Conservation (phyloP, 2,329 filamentous ascomycete genomes). For the Aspergillus ustus region DNA sequence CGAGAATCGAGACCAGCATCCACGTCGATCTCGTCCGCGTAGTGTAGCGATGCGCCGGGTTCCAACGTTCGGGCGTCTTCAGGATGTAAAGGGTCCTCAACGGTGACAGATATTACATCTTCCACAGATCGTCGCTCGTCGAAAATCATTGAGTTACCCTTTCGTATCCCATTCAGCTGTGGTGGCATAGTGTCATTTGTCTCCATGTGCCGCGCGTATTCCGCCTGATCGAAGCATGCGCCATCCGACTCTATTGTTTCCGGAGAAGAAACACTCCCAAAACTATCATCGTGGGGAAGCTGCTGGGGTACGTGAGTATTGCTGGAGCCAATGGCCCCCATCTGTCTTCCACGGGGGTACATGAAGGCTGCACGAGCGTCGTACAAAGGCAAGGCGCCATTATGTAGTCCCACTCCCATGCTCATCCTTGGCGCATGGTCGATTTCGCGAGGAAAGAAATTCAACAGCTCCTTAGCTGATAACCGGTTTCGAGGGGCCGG, state of each 20-base stretch:
- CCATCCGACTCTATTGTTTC: not conserved
- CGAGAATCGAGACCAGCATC: conserved; percentile 22
- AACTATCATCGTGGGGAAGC: conserved; percentile 2
- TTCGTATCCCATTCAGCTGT: conserved; percentile 4
- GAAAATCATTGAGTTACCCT: not conserved
- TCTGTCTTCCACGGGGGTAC: conserved; percentile 19
- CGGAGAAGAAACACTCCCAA: not conserved
- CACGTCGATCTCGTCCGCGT: conserved; percentile 27
- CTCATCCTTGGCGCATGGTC: conserved; percentile 23
- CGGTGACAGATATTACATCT: not conserved
- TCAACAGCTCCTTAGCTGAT: conserved; percentile 73
- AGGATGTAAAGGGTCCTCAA: not conserved
- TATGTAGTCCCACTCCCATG: conserved; percentile 26
- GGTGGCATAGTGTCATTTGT: not conserved
- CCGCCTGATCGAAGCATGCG: not conserved
- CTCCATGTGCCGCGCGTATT: not conserved
- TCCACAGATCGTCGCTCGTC: conserved; percentile 1
- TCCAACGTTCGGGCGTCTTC: not conserved
- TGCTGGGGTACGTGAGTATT: conserved; percentile 7
- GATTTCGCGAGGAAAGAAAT: conserved; percentile 63
- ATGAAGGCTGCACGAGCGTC: conserved; percentile 24
- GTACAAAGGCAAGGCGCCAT: conserved; percentile 25
- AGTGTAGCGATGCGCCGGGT: conserved; percentile 1
- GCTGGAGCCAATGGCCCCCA: conserved; percentile 9
- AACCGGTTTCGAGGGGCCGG: conserved; percentile 72